phyloP scores from a whole-genome alignment of 164 flowering plant species.

The Houttuynia cordata region DNA sequence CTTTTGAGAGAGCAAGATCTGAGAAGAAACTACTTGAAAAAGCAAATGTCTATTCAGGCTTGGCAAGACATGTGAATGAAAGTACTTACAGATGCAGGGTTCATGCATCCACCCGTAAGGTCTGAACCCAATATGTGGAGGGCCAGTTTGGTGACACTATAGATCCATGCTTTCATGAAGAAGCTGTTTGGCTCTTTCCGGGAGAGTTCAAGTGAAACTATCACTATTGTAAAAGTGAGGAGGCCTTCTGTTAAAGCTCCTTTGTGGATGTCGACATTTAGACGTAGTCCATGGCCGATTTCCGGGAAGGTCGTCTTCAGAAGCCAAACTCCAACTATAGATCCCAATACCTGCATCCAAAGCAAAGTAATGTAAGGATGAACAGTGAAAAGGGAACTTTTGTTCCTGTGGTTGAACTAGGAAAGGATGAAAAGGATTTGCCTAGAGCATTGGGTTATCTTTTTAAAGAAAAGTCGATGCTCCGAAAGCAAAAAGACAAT shows the following conservation, averaged over 20 bases:
- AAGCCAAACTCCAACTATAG: slow-evolving; percentile 57
- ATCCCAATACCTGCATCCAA: slow-evolving; percentile 49
- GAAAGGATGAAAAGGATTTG: too few species aligned
- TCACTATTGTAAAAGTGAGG: slow-evolving; percentile 53
- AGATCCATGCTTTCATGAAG: slow-evolving; percentile 81
- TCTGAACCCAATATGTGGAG: slow-evolving; percentile 91
- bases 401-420: too few species aligned
- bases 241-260: slow-evolving; percentile 91
- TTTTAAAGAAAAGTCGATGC: too few species aligned
- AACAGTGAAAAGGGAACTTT: too few species aligned
- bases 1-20: neutral
- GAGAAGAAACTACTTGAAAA: too few species aligned
- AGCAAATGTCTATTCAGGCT: neutral
- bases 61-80: too few species aligned
- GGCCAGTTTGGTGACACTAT: slow-evolving; percentile 68
- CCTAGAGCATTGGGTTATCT: too few species aligned
- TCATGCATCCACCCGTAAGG: slow-evolving; percentile 92
- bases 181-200: slow-evolving; percentile 48
- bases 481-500: too few species aligned
- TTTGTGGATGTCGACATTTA: slow-evolving; percentile 56
- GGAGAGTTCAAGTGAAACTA: slow-evolving; percentile 45
- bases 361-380: too few species aligned
- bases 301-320: slow-evolving; percentile 48
- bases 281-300: slow-evolving; percentile 62
- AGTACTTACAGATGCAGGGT: slow-evolving; percentile 88